These are phyloP conservation scores for Schwanniomyces yamadae DNA, from an alignment of 805 yeast species.

Conservation along the genomic window DNA sequence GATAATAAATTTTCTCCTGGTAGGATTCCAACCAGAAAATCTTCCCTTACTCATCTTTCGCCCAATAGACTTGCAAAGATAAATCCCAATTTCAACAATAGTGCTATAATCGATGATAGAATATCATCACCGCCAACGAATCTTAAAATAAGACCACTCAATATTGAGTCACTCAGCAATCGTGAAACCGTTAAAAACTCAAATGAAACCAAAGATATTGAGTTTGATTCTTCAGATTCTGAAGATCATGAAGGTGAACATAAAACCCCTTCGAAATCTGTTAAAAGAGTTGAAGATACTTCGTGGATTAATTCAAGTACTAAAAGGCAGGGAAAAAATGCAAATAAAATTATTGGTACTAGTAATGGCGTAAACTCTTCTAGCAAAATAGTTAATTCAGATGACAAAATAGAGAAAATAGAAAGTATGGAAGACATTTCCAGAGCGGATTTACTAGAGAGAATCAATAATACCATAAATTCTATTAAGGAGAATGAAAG, in stretches of 20 bases:
- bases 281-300: neutral
- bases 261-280: slow-evolving; percentile 4
- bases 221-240: slow-evolving; percentile 27
- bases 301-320: neutral
- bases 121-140: slow-evolving; percentile 22
- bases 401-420: neutral
- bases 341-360: neutral
- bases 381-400: neutral
- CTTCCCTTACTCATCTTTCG: neutral
- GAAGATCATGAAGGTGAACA: slow-evolving; percentile 10
- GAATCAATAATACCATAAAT: slow-evolving; percentile 23
- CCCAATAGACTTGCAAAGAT: slow-evolving; percentile 1
- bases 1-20: slow-evolving; percentile 23
- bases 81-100: slow-evolving; percentile 1
- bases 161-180: slow-evolving; percentile 1
- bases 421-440: slow-evolving; percentile 10
- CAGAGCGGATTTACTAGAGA: slow-evolving; percentile 22
- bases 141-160: slow-evolving; percentile 16
- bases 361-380: neutral
- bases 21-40: slow-evolving; percentile 1
- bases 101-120: neutral
- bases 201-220: slow-evolving; percentile 13
- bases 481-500: slow-evolving; percentile 12
- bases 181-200: neutral
- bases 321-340: slow-evolving; percentile 3